These are phyloP conservation scores for Cutaneotrichosporon sp. DNA, from an alignment of 1,284 basidiomycete species.

Conservation along the genomic window DNA sequence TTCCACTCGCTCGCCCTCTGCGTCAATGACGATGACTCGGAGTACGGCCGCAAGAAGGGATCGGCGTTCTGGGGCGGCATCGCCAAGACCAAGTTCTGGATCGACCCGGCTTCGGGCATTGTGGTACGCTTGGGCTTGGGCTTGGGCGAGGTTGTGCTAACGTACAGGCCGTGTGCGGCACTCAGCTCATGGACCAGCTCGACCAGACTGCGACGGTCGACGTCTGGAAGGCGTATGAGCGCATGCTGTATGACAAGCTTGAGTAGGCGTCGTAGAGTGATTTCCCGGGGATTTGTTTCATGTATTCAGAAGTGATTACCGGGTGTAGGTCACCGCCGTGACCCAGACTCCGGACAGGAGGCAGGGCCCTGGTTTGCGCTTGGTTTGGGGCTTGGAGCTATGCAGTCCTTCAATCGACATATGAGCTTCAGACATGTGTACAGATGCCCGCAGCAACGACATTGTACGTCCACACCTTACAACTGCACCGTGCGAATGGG, in stretches of 20 bases:
- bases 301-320: background rate
- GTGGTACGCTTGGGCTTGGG: conserved; percentile 21
- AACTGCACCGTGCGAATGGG: conserved; percentile 12
- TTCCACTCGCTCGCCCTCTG: conserved; percentile 18
- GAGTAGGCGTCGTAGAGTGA: background rate
- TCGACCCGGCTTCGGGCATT: conserved; percentile 30
- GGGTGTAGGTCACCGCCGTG: conserved; percentile 6
- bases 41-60: conserved; percentile 22
- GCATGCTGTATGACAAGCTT: conserved; percentile 7
- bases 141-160: background rate
- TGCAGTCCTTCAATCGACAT: too few species aligned
- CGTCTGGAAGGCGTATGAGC: conserved; percentile 11
- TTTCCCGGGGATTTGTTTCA: background rate
- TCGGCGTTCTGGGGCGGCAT: conserved; percentile 31
- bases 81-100: conserved; percentile 30
- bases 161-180: conserved; percentile 5
- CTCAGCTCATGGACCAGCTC: conserved; percentile 8
- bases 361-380: too few species aligned
- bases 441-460: conserved; percentile 38
- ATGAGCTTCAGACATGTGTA: conserved; percentile 11
- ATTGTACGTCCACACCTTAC: conserved; percentile 14
- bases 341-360: conserved; percentile 13
- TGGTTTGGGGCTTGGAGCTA: too few species aligned
- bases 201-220: background rate
- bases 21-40: conserved; percentile 5